Evolutionary conservation across 169 alveolate genomes (phyloP).

Genomic region (Blepharisma undulans): DNA sequence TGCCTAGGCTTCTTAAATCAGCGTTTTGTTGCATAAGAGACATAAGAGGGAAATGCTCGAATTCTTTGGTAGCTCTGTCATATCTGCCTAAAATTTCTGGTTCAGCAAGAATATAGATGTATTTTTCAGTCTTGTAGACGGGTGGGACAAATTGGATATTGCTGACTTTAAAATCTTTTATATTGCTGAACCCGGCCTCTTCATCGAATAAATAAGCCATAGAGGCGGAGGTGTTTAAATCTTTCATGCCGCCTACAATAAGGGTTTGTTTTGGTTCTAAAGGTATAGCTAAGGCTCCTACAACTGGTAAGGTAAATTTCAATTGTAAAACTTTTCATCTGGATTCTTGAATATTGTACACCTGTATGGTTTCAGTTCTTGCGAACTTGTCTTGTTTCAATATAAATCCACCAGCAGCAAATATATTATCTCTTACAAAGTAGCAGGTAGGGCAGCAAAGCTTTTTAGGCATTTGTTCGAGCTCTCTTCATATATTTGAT

Average conservation of each 20-base stretch:
- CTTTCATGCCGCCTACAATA: background rate
- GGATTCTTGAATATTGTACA: background rate
- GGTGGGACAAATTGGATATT: background rate
- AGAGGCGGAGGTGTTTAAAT: background rate
- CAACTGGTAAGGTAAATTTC: background rate
- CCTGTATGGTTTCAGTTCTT: background rate
- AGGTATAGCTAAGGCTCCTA: background rate
- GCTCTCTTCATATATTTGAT: background rate
- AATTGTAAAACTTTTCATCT: background rate
- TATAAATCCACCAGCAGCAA: background rate
- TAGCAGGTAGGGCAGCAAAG: conserved; percentile 15
- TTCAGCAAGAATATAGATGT: background rate
- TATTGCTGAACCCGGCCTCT: background rate
- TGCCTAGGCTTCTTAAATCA: background rate
- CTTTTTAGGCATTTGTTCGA: background rate
- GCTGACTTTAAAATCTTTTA: background rate
- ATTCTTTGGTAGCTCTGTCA: background rate
- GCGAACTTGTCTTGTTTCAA: background rate
- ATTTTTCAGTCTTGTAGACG: background rate
- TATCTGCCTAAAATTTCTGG: background rate
- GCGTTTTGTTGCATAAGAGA: background rate
- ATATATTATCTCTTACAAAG: background rate
- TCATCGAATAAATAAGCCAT: background rate
- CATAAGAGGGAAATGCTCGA: background rate
- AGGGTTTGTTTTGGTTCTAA: background rate